Conservation (phyloP, 1,284 basidiomycete genomes). For the Clitocybe nebularis region DNA sequence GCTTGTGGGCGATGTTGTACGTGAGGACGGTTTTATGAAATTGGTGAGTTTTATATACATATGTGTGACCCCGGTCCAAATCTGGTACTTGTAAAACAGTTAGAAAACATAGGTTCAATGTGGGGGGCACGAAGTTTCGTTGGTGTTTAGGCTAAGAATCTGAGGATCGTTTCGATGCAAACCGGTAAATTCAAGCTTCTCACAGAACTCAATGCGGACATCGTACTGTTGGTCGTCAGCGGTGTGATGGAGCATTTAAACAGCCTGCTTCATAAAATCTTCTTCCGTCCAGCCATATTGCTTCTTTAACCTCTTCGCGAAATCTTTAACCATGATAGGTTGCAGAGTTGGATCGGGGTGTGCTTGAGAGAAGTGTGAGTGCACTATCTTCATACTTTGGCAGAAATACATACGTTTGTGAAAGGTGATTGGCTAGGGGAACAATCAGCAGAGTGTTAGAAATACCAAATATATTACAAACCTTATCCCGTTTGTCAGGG, state of each 20-base stretch:
- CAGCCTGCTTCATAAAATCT: slow-evolving; percentile 38
- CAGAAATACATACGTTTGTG: slow-evolving; percentile 59
- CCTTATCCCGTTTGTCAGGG: slow-evolving; percentile 52
- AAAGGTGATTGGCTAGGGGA: slow-evolving; percentile 60
- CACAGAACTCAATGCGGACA: background rate
- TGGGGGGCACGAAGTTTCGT: slow-evolving; percentile 29
- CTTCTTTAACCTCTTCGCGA: slow-evolving; percentile 54
- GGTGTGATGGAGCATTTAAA: background rate
- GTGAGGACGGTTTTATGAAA: slow-evolving; percentile 52
- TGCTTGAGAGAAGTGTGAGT: slow-evolving; percentile 35
- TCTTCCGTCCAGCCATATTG: slow-evolving; percentile 71
- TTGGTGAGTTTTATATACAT: slow-evolving; percentile 36
- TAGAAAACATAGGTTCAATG: slow-evolving; percentile 35
- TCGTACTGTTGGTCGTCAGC: background rate
- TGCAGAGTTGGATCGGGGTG: slow-evolving; percentile 68
- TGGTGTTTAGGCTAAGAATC: slow-evolving; percentile 13
- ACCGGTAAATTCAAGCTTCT: background rate
- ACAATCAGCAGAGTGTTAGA: slow-evolving; percentile 6
- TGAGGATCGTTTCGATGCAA: background rate
- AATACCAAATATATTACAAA: slow-evolving; percentile 29
- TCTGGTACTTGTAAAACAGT: slow-evolving; percentile 20
- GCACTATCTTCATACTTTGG: too few relatives aligned
- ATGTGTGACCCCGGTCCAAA: background rate
- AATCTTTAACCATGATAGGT: slow-evolving; percentile 46
- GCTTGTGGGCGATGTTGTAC: slow-evolving; percentile 47